These are phyloP conservation scores for Carex arenaria DNA, from an alignment of 202 grass and related monocot species.

Conservation along the genomic window DNA sequence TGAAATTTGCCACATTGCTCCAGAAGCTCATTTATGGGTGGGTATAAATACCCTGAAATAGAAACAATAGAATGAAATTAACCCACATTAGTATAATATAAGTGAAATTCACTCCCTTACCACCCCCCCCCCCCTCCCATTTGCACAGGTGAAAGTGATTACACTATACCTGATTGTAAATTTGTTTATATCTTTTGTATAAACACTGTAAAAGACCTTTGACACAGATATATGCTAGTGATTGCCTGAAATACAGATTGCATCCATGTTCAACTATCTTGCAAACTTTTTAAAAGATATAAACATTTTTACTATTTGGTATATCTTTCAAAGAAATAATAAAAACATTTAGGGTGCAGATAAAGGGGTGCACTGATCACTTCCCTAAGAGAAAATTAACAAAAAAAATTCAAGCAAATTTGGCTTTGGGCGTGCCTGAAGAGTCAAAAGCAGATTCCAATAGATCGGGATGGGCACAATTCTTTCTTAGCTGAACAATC, in stretches of 20 bases:
- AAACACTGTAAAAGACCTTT: neutral
- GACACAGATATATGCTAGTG: neutral
- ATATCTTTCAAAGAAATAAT: no score
- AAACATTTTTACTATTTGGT: neutral
- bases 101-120: neutral
- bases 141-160: neutral
- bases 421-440: conserved; percentile 31
- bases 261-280: neutral
- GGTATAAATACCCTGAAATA: conserved; percentile 43
- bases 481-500: conserved; percentile 73
- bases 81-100: neutral
- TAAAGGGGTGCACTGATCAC: neutral
- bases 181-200: neutral
- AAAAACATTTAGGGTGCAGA: no score
- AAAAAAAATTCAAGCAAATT: conserved; percentile 9
- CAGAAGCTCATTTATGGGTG: conserved; percentile 65
- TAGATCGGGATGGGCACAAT: conserved; percentile 85
- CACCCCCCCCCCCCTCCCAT: neutral
- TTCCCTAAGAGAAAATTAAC: neutral
- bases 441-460: conserved; percentile 51
- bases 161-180: neutral
- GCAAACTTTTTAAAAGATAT: neutral
- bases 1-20: conserved; percentile 89
- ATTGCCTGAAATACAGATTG: neutral
- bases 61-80: conserved; percentile 9